Percentiles rank a stretch among this genome's conserved stretches.
Conservation (phyloP, 768 basidiomycete genomes). For the Amanita inopinata region DNA sequence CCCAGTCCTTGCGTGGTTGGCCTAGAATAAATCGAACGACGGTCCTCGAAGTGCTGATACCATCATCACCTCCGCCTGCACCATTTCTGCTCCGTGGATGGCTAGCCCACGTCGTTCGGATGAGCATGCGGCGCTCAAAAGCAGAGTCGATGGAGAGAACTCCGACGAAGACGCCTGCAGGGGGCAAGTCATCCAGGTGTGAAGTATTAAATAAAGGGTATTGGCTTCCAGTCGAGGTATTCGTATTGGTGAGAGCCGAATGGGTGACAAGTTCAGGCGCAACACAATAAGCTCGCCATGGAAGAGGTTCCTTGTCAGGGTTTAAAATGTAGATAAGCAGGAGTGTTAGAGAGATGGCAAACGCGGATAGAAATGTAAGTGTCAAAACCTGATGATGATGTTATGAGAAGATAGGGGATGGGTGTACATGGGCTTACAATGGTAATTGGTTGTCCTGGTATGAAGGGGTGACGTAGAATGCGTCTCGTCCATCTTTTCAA, state of each 20-base stretch:
- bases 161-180: conserved; percentile 81
- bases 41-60: conserved; percentile 70
- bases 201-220: conserved; percentile 57
- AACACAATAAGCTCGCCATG: conserved; percentile 91
- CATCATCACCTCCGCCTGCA: conserved; percentile 58
- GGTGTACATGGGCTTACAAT: conserved; percentile 45
- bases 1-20: conserved; percentile 71
- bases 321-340: conserved; percentile 88
- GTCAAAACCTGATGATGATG: conserved; percentile 20
- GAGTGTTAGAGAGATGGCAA: conserved; percentile 78
- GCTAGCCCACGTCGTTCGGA: conserved; percentile 84
- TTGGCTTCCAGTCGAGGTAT: conserved; percentile 21
- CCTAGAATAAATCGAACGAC: conserved; percentile 87
- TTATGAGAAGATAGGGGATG: not conserved
- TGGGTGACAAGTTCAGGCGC: conserved; percentile 37
- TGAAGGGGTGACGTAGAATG: conserved; percentile 61
- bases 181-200: conserved; percentile 63
- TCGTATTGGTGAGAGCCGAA: conserved; percentile 30
- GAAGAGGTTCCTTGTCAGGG: conserved; percentile 90
- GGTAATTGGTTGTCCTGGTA: conserved; percentile 72
- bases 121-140: conserved; percentile 76
- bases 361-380: conserved; percentile 59
- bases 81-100: conserved; percentile 73
- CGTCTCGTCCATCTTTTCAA: conserved; percentile 45
- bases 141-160: conserved; percentile 85